phyloP scores from a whole-genome alignment of 2,329 filamentous ascomycete genomes.

The Trichoderma polysporum region DNA sequence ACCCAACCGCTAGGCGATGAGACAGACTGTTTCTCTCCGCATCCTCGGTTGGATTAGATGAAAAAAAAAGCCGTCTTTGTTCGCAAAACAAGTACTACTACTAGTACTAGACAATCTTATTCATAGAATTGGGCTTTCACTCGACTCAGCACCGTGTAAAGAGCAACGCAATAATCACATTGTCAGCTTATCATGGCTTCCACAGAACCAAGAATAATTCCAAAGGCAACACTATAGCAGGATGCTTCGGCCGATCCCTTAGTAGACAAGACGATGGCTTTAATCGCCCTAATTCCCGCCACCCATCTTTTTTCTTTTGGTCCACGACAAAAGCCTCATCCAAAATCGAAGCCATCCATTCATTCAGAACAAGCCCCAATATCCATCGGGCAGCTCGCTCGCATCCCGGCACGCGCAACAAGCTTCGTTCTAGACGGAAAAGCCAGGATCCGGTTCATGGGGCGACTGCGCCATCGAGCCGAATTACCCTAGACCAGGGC shows the following conservation, averaged over 20 bases:
- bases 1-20: background rate
- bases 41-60: background rate
- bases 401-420: background rate
- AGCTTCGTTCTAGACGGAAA: background rate
- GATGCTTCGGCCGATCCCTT: background rate
- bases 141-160: background rate
- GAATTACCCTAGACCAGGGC: constrained; percentile 14
- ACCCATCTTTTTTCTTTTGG: background rate
- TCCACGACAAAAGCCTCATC: background rate
- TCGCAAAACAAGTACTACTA: background rate
- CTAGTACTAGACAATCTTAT: background rate
- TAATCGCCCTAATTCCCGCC: constrained; percentile 7
- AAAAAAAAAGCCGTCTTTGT: background rate
- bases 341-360: background rate
- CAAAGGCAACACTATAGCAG: background rate
- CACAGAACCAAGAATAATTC: background rate
- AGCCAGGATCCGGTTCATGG: background rate
- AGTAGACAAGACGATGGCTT: background rate
- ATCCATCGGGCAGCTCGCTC: background rate
- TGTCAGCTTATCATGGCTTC: background rate
- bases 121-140: background rate
- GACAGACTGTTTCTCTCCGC: background rate
- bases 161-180: background rate
- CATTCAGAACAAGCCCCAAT: background rate
- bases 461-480: constrained; percentile 7